Base-by-base conservation (phyloP, 1,284 basidiomycete genomes). In the Serendipita sp. region DNA sequence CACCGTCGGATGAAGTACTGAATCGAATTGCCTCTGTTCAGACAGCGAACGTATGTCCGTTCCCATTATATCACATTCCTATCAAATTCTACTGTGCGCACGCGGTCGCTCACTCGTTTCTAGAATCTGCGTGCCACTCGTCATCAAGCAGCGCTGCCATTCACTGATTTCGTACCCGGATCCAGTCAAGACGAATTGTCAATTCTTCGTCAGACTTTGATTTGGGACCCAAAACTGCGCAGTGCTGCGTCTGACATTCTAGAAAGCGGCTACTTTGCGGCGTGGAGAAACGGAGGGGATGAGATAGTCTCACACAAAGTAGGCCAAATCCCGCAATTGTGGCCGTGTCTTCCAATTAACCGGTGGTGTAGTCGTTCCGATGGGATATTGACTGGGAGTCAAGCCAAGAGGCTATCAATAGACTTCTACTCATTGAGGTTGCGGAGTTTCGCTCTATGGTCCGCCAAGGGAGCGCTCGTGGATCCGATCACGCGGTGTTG, bases 261-360 rank as follows among this genome's bases (percentile, higher is more conserved):
- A 8, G 34, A 58, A 10, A 34, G 34, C n/a, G 8, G 15, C 53
- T 58, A 58, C 34, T 58, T 58, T 35, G 4, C 53, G 22, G 26
- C 17, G 4, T 58, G 53, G 53, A 58, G 53, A 32, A 58, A 35
- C 32, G 32, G 26, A 8, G 53, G 15, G 34, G 53, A 58, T 32
- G 53, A 58, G 53, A 32, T 32, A 4, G 53, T 58, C n/a, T 58
- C 29, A 10, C 53, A 58, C n/a, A 58, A n/a, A 32, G 53, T 58
- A 30, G 32, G 15, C 32, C 8, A 26, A 10, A 32, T n/a, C 26
- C 29, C 32, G 26, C 5, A 49, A 49, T n/a, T 8, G 15, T 49
- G 8, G 5, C 8, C 47, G 17, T n/a, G n/a, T 15, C 29, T 30
- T 13, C 17, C 8, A 8, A 17, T 15, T 49, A 17, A 49, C 45